A percentile compares a stretch with the other conserved stretches of the same genome.
Conservation (phyloP, 1,139 yeast species). For the Debaryomyces psychrophilus region DNA sequence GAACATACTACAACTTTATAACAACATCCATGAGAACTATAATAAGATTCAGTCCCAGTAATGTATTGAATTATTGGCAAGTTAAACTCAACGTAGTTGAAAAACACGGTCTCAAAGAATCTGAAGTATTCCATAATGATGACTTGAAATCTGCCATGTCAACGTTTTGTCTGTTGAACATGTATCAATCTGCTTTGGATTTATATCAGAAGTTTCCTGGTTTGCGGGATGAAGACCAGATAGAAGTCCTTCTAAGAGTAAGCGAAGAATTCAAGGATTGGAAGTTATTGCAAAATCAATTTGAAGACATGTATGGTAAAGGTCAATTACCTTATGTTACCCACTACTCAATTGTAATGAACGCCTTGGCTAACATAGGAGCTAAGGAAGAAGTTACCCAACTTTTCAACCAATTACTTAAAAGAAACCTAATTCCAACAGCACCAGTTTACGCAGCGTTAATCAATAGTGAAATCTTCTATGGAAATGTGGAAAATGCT, state of each 20-base stretch:
- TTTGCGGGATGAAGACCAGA: slow-evolving; percentile 40
- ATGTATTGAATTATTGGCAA: slow-evolving; percentile 29
- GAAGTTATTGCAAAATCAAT: slow-evolving; percentile 60
- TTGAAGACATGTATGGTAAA: slow-evolving; percentile 62
- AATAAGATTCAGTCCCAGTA: slow-evolving; percentile 22
- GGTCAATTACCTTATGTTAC: slow-evolving; percentile 57
- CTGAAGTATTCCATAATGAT: slow-evolving; percentile 13
- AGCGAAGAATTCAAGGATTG: slow-evolving; percentile 60
- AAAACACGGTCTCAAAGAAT: slow-evolving; percentile 4
- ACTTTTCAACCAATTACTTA: slow-evolving; percentile 51
- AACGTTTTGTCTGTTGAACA: slow-evolving; percentile 28
- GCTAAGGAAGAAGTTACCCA: slow-evolving; percentile 55
- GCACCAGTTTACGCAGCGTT: slow-evolving; percentile 51
- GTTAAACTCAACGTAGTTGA: slow-evolving; percentile 22
- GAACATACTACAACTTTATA: slow-evolving; percentile 23
- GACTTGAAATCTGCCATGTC: slow-evolving; percentile 38
- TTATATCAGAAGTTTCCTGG: slow-evolving; percentile 28
- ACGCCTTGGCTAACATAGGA: slow-evolving; percentile 62
- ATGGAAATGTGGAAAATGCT: slow-evolving; percentile 51
- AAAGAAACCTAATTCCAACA: slow-evolving; percentile 53
- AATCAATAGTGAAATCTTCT: slow-evolving; percentile 48
- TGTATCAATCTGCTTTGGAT: slow-evolving; percentile 29
- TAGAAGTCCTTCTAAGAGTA: slow-evolving; percentile 49
- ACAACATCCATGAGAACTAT: slow-evolving; percentile 27
- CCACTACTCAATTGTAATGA: slow-evolving; percentile 69